phyloP scores from a whole-genome alignment of 2,329 filamentous ascomycete genomes.

The Magnaporthiopsis rhizophila region DNA sequence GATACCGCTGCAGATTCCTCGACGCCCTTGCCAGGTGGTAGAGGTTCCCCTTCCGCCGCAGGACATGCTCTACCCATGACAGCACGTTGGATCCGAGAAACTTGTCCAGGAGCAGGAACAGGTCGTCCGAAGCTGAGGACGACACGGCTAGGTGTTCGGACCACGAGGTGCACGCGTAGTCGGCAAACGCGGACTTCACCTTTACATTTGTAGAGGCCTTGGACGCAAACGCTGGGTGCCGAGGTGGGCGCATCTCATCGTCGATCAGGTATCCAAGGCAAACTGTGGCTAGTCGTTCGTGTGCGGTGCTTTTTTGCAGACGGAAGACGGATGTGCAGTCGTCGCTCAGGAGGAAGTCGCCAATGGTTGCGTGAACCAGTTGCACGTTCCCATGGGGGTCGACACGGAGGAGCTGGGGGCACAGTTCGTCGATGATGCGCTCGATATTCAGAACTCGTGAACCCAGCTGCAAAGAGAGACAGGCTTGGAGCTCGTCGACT shows the following conservation, averaged over 20 bases:
- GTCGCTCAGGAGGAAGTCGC: conserved; percentile 20
- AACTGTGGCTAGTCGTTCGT: conserved; percentile 23
- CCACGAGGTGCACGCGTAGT: conserved; percentile 25
- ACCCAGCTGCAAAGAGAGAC: too few species aligned
- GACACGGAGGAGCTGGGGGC: conserved; percentile 27
- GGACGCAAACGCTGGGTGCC: conserved; percentile 13
- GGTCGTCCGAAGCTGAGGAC: conserved; percentile 13
- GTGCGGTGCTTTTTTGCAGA: conserved; percentile 19
- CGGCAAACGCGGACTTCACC: conserved; percentile 13
- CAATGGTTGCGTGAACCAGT: conserved; percentile 31
- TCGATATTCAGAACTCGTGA: neutral
- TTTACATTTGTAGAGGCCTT: conserved; percentile 7
- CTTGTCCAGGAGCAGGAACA: conserved; percentile 50
- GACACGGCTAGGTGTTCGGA: conserved; percentile 25
- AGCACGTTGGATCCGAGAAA: conserved; percentile 37
- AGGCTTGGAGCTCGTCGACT: conserved; percentile 14
- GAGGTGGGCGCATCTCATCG: conserved; percentile 26
- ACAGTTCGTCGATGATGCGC: conserved; percentile 19
- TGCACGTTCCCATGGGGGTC: conserved; percentile 23
- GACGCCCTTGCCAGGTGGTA: conserved; percentile 2
- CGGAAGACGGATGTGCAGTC: conserved; percentile 20
- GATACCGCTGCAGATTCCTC: neutral
- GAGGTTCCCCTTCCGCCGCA: neutral
- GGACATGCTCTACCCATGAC: conserved; percentile 20
- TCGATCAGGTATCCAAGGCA: conserved; percentile 26